Percentiles rank a stretch among this genome's conserved stretches.
Conservation (phyloP, 352 stramenopile genomes). For the Phytophthora vignae region DNA sequence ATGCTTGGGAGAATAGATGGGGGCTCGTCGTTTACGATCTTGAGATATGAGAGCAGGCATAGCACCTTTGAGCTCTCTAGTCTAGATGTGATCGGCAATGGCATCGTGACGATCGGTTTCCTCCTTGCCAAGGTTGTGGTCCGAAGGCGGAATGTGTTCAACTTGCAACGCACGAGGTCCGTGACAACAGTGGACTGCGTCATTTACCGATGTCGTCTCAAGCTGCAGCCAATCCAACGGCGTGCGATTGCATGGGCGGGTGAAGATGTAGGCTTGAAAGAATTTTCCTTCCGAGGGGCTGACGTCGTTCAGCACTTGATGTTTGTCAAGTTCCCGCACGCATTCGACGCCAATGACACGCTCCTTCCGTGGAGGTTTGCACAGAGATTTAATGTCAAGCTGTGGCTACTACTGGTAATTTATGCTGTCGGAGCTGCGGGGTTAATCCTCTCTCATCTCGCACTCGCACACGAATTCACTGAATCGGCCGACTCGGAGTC, state of each 20-base stretch:
- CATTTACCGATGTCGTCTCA: slow-evolving; percentile 32
- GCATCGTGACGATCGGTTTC: no score
- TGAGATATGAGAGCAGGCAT: not conserved
- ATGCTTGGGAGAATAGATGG: not conserved
- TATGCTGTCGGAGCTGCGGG: slow-evolving; percentile 7
- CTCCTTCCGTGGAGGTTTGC: slow-evolving; percentile 13
- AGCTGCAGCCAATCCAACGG: slow-evolving; percentile 5
- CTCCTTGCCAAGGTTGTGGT: slow-evolving; percentile 23
- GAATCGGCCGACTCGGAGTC: not conserved
- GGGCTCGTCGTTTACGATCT: not conserved
- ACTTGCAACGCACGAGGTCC: slow-evolving; percentile 2
- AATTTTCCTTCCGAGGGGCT: not conserved
- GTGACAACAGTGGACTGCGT: slow-evolving; percentile 30
- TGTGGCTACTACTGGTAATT: not conserved
- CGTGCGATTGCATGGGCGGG: not conserved
- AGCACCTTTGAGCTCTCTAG: not conserved
- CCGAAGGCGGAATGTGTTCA: slow-evolving; percentile 22
- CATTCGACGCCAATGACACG: slow-evolving; percentile 14
- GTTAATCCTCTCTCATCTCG: slow-evolving; percentile 11
- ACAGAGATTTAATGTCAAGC: no score
- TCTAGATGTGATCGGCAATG: no score
- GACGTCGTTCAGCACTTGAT: slow-evolving; percentile 28
- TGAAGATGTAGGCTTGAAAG: slow-evolving; percentile 16
- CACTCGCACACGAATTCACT: not conserved
- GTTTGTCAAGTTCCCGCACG: slow-evolving; percentile 25